These are phyloP conservation scores for Sarcodon aspratus DNA, from an alignment of 768 basidiomycete genomes.

Conservation along the genomic window DNA sequence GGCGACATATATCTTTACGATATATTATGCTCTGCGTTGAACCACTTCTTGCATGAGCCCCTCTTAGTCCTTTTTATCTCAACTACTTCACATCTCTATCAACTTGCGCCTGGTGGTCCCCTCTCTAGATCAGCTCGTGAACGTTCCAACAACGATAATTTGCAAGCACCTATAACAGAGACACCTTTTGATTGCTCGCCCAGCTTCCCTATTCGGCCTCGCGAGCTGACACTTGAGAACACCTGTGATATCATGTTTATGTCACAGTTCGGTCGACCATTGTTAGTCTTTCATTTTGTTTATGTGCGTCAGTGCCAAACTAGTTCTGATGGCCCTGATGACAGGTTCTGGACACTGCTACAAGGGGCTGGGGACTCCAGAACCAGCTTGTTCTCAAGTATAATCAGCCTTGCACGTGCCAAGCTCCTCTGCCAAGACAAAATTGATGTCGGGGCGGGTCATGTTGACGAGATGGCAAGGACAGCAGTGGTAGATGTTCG, in stretches of 20 bases:
- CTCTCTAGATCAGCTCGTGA: background rate
- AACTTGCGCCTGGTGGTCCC: slow-evolving; percentile 1
- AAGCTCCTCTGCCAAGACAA: background rate
- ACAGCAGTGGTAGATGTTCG: slow-evolving; percentile 6
- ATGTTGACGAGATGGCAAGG: background rate
- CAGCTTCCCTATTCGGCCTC: background rate
- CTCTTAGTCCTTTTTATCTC: slow-evolving; percentile 7
- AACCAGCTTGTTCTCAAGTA: background rate
- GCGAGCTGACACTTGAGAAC: background rate
- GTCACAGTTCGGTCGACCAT: slow-evolving; percentile 7
- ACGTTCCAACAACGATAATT: background rate
- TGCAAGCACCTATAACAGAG: slow-evolving; percentile 8
- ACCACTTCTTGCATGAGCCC: background rate
- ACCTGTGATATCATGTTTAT: slow-evolving; percentile 4
- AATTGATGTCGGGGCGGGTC: background rate
- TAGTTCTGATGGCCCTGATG: no score
- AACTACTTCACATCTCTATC: slow-evolving; percentile 1
- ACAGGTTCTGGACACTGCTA: slow-evolving; percentile 2
- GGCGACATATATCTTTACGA: background rate
- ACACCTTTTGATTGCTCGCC: slow-evolving; percentile 8
- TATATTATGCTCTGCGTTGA: background rate
- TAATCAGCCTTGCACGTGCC: background rate
- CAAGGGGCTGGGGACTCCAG: background rate
- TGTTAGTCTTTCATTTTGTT: slow-evolving; percentile 5
- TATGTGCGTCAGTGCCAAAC: slow-evolving; percentile 1